These are phyloP conservation scores for Cyberlindnera mycetangii DNA, from an alignment of 805 yeast genomes.

Conservation along the genomic window DNA sequence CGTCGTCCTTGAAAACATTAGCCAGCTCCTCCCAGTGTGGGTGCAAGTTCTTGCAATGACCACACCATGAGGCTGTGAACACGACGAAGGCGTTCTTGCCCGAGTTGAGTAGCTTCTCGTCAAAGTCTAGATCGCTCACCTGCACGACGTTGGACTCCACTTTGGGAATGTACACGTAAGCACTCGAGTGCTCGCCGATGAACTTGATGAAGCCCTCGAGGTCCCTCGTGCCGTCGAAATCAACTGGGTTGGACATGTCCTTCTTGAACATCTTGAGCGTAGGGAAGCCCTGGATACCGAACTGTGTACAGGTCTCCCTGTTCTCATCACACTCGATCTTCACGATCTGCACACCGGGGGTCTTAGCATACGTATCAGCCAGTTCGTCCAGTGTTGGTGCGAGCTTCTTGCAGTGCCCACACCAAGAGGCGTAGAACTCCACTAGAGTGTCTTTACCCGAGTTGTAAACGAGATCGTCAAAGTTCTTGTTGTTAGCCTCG, in stretches of 20 bases:
- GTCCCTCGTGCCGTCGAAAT: constrained; percentile 67
- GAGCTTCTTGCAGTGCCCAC: constrained; percentile 90
- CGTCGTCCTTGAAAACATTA: constrained; percentile 37
- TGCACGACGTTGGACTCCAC: constrained; percentile 25
- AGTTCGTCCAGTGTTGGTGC: constrained; percentile 86
- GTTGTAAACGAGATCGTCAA: constrained; percentile 52
- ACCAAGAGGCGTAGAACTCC: constrained; percentile 96
- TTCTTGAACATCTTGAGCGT: constrained; percentile 75
- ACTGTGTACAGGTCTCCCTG: constrained; percentile 67
- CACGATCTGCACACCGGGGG: constrained; percentile 66
- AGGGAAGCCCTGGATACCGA: constrained; percentile 86
- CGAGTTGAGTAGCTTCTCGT: constrained; percentile 29
- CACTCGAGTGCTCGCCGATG: constrained; percentile 43
- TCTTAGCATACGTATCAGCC: constrained; percentile 58
- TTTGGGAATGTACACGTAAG: constrained; percentile 29
- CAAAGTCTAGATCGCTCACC: constrained; percentile 32
- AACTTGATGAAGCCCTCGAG: constrained; percentile 66
- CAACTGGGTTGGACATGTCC: constrained; percentile 53
- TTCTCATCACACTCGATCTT: constrained; percentile 87
- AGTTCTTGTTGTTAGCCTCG: constrained; percentile 32
- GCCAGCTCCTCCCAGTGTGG: constrained; percentile 49
- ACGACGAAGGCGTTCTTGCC: constrained; percentile 24
- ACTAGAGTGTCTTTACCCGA: constrained; percentile 72
- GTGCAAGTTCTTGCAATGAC: constrained; percentile 46
- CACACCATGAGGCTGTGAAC: constrained; percentile 57